Evolutionary conservation across 148 eudicot species (phyloP).

Genomic region (Rhododendron ovatum): DNA sequence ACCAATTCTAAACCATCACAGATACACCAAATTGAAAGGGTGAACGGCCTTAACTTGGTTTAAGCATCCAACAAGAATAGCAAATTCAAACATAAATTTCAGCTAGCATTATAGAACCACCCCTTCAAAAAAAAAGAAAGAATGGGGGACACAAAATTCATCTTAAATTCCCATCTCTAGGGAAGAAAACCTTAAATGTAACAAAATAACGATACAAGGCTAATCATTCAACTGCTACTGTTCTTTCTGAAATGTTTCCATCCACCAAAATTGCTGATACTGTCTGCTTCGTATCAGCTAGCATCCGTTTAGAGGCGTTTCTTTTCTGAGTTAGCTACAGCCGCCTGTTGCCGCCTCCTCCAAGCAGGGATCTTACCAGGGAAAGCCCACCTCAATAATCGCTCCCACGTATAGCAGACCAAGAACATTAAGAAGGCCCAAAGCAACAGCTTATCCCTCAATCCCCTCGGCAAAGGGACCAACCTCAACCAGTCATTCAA

Average conservation of each 20-base stretch:
- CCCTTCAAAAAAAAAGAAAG: background rate
- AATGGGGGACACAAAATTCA: background rate
- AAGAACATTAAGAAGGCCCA: slow-evolving; percentile 76
- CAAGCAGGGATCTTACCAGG: slow-evolving; percentile 89
- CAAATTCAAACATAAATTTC: background rate
- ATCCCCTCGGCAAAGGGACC: slow-evolving; percentile 63
- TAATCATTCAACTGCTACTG: background rate
- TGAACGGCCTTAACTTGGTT: background rate
- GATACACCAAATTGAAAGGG: background rate
- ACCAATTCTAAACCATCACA: background rate
- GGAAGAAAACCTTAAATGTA: background rate
- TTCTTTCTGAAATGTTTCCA: background rate
- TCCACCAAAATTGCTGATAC: background rate
- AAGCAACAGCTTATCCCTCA: slow-evolving; percentile 71
- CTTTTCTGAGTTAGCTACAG: slow-evolving; percentile 49
- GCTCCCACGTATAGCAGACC: slow-evolving; percentile 76
- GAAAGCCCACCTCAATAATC: slow-evolving; percentile 80
- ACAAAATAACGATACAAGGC: background rate
- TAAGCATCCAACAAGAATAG: background rate
- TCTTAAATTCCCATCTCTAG: background rate
- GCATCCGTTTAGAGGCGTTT: slow-evolving; percentile 13
- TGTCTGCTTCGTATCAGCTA: background rate
- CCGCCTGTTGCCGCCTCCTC: slow-evolving; percentile 57
- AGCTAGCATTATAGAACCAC: background rate
- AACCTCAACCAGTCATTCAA: slow-evolving; percentile 79